Base-by-base conservation (phyloP, 2,329 filamentous ascomycete genomes). In the Byssochlamys sp. region DNA sequence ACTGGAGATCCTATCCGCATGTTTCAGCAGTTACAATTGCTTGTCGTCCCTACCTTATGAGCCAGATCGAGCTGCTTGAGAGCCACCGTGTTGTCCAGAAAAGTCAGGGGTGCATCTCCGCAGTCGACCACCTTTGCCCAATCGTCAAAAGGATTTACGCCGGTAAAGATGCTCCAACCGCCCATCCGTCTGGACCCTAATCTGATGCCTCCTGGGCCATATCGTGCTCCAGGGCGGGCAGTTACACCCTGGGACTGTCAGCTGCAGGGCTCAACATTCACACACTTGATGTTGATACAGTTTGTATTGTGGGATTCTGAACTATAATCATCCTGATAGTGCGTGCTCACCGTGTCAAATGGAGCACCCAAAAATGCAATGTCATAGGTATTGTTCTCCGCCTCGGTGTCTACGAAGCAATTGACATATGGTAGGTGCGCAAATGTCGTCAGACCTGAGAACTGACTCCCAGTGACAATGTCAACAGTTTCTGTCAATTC, bases 71-170 rank as follows among this genome's bases (percentile, higher is more conserved):
- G 73, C 66, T 83, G 80, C 61, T 78, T 78, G 60, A 83, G 63
- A 0, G 80, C 81, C 51, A 79, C 71, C 1, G 79, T 83, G 58
- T 83, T 83, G 62, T 83, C 78, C 58, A 83, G 62, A 58, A 76
- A 76, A 0, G 78, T 80, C 59, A 80, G 63, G 2, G 80, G 80
- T 4, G 75, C 80, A 66, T 82, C 79, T 33, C 80, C 80, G 59
- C 80, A 83, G 60, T 83, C 81, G 2, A 83, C 75, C 3, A 82
- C 73, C 58, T 76, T 79, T 0, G 79, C 77, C 74, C 80, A 81
- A 57, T 76, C 71, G 25, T 69, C 60, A 56, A 79, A 76, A 3
- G 71, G 64, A 58, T 80, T 80, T 35, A 68, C 58, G 1, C 80
- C 79, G 4, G 77, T 81, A 58, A 82, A 81, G 12, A 81, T 71